Base-by-base conservation (phyloP, 2,329 filamentous ascomycete genomes). In the Colletotrichum chlorophyti region DNA sequence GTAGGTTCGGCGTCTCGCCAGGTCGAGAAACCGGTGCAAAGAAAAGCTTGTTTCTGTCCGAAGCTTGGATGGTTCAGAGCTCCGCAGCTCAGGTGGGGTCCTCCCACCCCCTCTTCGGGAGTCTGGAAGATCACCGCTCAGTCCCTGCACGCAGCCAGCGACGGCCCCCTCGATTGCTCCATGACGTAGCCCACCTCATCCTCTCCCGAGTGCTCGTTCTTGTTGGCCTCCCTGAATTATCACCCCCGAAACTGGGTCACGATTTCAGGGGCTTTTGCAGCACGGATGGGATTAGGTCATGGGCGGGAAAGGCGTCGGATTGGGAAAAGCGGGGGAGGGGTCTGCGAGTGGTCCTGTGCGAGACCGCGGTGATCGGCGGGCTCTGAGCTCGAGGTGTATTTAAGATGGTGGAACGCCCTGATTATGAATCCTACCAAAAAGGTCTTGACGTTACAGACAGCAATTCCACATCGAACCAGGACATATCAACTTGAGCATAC, bases 281-380 rank as follows among this genome's bases (percentile, higher is more conserved):
- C 8, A 6, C 14, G 4, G 21, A n/a, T 10, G 43, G 15, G 26
- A 37, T 54, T 54, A 54, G 52, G 52, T 55, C 45, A 55, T 50
- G 37, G 45, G 41, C 35, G 43, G 42, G 23, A 42, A n/a, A n/a
- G n/a, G n/a, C n/a, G n/a, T n/a, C 42, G 15, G 10, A 35, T 40
- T 34, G 51, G 42, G 32, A 42, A 47, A 54, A 32, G 43, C 27
- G 43, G 52, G 47, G 52, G 45, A 50, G 45, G 43, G 52, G 45
- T 24, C 52, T n/a, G n/a, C n/a, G n/a, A n/a, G n/a, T n/a, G n/a
- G n/a, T n/a, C n/a, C n/a, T n/a, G n/a, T n/a, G n/a, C n/a, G n/a
- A n/a, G n/a, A n/a, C n/a, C n/a, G n/a, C n/a, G n/a, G n/a, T n/a
- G n/a, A n/a, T n/a, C 26, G 29, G 23, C 40, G 21, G 14, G 35